Conservation (phyloP, 768 basidiomycete species). For the Pleurotus platypus region DNA sequence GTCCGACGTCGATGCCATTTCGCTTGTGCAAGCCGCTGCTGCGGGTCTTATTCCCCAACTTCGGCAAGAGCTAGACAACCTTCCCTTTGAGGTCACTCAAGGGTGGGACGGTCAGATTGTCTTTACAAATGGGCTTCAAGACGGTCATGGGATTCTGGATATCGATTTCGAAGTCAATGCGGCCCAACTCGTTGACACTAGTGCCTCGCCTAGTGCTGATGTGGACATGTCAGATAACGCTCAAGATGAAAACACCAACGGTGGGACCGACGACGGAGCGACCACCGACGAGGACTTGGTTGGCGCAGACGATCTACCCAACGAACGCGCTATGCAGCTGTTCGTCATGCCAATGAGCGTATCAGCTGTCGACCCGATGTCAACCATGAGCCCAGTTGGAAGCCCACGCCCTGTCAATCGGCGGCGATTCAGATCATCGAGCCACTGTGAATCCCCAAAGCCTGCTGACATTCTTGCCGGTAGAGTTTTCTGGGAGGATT, state of each 20-base stretch:
- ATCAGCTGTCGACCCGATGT: constrained; percentile 69
- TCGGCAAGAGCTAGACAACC: constrained; percentile 30
- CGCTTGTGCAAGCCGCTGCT: constrained; percentile 22
- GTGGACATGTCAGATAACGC: constrained; percentile 37
- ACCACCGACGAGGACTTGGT: constrained; percentile 85
- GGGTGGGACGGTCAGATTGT: constrained; percentile 75
- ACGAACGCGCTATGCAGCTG: constrained; percentile 69
- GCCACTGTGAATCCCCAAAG: constrained; percentile 41
- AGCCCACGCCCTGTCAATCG: constrained; percentile 39
- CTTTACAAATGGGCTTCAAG: constrained; percentile 61
- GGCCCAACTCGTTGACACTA: constrained; percentile 47
- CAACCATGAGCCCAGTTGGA: constrained; percentile 61
- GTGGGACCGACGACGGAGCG: constrained; percentile 57
- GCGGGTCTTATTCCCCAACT: constrained; percentile 22
- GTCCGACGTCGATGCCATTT: constrained; percentile 36
- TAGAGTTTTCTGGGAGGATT: constrained; percentile 48
- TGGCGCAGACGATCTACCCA: constrained; percentile 69
- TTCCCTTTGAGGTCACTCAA: constrained; percentile 65
- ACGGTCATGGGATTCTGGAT: constrained; percentile 59
- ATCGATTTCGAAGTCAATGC: constrained; percentile 68
- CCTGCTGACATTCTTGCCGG: constrained; percentile 71
- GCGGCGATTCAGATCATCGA: constrained; percentile 21
- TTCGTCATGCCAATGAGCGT: constrained; percentile 64
- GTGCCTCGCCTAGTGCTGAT: constrained; percentile 42
- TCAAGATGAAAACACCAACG: constrained; percentile 45